Conservation (phyloP, 2,329 filamentous ascomycete genomes). For the Colletotrichum aenigma region DNA sequence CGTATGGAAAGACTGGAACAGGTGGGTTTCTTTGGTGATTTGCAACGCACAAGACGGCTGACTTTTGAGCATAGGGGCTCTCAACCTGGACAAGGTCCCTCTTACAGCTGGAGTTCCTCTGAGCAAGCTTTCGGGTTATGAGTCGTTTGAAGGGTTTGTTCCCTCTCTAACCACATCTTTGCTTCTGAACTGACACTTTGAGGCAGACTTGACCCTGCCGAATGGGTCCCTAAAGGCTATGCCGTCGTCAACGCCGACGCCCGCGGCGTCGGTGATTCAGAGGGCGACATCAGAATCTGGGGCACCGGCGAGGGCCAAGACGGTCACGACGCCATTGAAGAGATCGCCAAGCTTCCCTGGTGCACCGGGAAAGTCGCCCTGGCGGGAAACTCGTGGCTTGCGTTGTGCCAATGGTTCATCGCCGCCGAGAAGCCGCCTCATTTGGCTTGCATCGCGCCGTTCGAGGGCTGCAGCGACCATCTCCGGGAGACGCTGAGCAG, state of each 20-base stretch:
- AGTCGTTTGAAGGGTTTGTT: conserved; percentile 2
- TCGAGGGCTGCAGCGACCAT: not conserved
- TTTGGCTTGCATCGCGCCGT: not conserved
- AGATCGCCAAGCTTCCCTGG: not conserved
- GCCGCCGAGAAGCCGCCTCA: not conserved
- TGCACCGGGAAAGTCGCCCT: not conserved
- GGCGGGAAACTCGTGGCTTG: not conserved
- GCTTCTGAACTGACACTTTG: not conserved
- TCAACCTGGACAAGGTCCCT: not conserved
- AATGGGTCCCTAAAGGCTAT: not conserved
- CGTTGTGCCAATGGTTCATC: not conserved
- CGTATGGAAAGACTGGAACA: not conserved
- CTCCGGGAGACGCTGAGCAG: not conserved
- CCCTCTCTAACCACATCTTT: not conserved
- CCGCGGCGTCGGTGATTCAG: not conserved
- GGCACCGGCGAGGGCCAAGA: not conserved
- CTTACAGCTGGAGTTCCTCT: not conserved
- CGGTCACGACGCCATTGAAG: conserved; percentile 1
- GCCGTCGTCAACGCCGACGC: not conserved
- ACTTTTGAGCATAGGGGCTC: not conserved
- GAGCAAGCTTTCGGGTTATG: not conserved
- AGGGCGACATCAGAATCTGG: not conserved
- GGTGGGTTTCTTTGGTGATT: not conserved
- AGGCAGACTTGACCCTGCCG: not conserved
- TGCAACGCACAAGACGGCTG: accelerated